These are phyloP conservation scores for Trypanosoma grayi DNA, from an alignment of 208 protist species.

Conservation along the genomic window DNA sequence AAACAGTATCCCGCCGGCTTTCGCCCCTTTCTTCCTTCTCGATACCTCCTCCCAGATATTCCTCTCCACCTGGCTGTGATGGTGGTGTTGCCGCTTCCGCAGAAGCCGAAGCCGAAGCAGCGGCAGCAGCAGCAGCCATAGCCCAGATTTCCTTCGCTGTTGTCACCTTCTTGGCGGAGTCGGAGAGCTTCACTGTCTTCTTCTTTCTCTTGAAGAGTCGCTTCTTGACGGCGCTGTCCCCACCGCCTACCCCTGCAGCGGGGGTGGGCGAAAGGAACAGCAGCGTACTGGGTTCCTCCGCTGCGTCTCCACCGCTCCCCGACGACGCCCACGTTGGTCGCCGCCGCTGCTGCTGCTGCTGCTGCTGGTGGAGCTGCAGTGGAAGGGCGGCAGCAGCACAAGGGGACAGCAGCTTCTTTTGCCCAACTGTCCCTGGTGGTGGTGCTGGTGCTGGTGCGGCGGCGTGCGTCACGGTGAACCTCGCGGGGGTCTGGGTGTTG, in stretches of 20 bases:
- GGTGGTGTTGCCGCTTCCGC: no score
- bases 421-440: background rate
- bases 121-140: background rate
- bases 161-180: constrained; percentile 6
- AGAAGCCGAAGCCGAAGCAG: background rate
- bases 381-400: background rate
- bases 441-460: constrained; percentile 8
- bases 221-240: constrained; percentile 22
- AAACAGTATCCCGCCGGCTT: background rate
- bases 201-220: constrained; percentile 25
- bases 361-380: background rate
- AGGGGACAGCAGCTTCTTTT: background rate
- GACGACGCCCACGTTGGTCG: no score
- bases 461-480: constrained; percentile 56
- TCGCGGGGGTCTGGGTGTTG: background rate
- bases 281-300: constrained; percentile 59
- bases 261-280: constrained; percentile 52
- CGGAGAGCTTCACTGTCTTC: constrained; percentile 12
- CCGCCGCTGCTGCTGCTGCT: background rate
- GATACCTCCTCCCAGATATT: background rate
- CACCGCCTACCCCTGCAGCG: background rate
- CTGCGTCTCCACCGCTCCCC: background rate
- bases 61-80: no score
- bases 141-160: background rate
- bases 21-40: background rate